These are phyloP conservation scores for Musa acuminata DNA, from an alignment of 176 grass and related monocot species.

Conservation along the genomic window DNA sequence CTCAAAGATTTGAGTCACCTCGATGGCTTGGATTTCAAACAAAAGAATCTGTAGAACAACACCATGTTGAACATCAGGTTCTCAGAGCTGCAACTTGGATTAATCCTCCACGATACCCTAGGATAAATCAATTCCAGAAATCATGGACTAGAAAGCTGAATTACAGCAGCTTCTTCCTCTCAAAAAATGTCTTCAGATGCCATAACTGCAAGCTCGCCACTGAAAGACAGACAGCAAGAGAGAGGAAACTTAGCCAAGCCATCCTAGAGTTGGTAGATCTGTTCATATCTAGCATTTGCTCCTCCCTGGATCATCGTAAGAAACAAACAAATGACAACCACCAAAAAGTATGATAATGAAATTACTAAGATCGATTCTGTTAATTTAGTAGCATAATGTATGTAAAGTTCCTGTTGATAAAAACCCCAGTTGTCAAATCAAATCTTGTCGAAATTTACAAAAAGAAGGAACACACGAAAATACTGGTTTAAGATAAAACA, in stretches of 20 bases:
- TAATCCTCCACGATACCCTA: too few relatives aligned
- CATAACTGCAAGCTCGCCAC: slow-evolving; percentile 78
- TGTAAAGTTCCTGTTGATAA: neutral
- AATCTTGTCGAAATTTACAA: too few relatives aligned
- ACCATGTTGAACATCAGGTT: too few relatives aligned
- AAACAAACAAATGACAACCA: neutral
- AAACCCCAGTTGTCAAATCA: too few relatives aligned
- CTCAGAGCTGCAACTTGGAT: too few relatives aligned
- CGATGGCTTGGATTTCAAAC: too few relatives aligned
- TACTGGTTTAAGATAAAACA: too few relatives aligned
- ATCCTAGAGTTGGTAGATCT: slow-evolving; percentile 76
- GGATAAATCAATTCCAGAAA: neutral
- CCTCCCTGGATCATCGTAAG: slow-evolving; percentile 38
- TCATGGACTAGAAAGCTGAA: neutral
- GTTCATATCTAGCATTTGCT: slow-evolving; percentile 88
- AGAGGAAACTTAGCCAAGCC: slow-evolving; percentile 81
- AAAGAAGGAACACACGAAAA: too few relatives aligned
- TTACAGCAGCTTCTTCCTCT: slow-evolving; percentile 92
- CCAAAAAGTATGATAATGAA: neutral
- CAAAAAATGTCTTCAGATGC: slow-evolving; percentile 91
- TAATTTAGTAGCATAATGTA: neutral
- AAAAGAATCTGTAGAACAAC: too few relatives aligned
- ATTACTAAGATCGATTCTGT: neutral
- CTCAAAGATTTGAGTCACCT: too few relatives aligned
- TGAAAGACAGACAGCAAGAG: slow-evolving; percentile 60